Conservation (phyloP, 129 eudicot species). For the Flaveria ramosissima region DNA sequence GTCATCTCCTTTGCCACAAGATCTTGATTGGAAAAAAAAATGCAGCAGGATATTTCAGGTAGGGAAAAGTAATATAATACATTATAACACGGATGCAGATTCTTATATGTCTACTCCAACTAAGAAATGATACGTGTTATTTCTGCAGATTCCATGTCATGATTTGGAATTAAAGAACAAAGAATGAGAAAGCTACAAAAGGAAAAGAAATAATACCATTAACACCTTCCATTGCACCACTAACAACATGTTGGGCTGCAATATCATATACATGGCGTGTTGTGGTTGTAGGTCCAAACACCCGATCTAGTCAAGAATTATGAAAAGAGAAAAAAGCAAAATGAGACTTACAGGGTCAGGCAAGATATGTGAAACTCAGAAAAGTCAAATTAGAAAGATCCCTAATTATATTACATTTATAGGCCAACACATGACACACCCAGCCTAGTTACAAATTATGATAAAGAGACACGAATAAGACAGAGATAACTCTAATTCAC, state of each 20-base stretch:
- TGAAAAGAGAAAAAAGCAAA: slow-evolving; percentile 8
- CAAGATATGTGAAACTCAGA: slow-evolving; percentile 25
- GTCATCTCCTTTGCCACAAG: no score
- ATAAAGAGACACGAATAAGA: neutral
- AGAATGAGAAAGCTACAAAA: neutral
- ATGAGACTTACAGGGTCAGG: slow-evolving; percentile 21
- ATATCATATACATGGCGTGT: slow-evolving; percentile 95
- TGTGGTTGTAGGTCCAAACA: slow-evolving; percentile 99
- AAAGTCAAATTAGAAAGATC: slow-evolving; percentile 12
- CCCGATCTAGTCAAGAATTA: slow-evolving; percentile 59
- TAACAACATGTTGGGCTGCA: slow-evolving; percentile 91
- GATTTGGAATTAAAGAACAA: slow-evolving; percentile 3
- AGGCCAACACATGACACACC: slow-evolving; percentile 4
- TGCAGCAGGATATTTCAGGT: no score
- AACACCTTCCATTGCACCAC: slow-evolving; percentile 96
- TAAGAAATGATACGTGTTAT: neutral
- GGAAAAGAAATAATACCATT: slow-evolving; percentile 53
- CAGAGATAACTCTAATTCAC: slow-evolving; percentile 9
- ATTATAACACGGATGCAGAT: neutral
- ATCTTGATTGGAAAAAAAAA: no score
- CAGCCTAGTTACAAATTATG: slow-evolving; percentile 1
- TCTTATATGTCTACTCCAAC: slow-evolving; percentile 13
- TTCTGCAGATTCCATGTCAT: slow-evolving; percentile 10
- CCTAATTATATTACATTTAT: neutral
- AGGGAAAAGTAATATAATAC: no score